Percentiles rank a stretch among this genome's conserved stretches.
Conservation (phyloP, 306 rosid genomes). For the Alnus glutinosa region DNA sequence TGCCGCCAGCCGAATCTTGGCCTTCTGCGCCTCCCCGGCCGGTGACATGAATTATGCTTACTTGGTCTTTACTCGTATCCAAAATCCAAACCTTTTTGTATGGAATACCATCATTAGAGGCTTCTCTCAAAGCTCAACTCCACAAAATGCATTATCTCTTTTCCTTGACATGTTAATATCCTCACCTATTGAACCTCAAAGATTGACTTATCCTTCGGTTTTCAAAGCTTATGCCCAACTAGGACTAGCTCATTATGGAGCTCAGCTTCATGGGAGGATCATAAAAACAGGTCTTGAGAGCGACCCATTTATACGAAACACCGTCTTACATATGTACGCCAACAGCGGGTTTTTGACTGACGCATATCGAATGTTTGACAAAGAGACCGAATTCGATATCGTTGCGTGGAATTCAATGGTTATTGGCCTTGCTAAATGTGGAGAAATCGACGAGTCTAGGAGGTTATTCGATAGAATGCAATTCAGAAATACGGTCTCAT, state of each 20-base stretch:
- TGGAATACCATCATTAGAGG: constrained; percentile 87
- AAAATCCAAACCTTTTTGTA: constrained; percentile 56
- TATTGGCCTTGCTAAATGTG: constrained; percentile 72
- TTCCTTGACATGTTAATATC: constrained; percentile 70
- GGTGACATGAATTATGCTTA: constrained; percentile 77
- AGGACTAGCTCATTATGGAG: constrained; percentile 57
- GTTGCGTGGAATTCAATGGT: constrained; percentile 86
- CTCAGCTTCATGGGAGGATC: constrained; percentile 88
- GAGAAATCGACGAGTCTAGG: constrained; percentile 61
- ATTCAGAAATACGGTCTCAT: constrained; percentile 51
- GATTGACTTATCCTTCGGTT: constrained; percentile 79
- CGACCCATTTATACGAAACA: constrained; percentile 60
- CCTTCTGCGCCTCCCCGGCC: constrained; percentile 61
- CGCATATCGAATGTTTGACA: constrained; percentile 56
- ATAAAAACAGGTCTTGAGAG: constrained; percentile 53
- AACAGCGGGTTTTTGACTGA: constrained; percentile 65
- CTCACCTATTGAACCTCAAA: constrained; percentile 51
- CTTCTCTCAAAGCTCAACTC: constrained; percentile 70
- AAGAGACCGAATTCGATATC: constrained; percentile 46
- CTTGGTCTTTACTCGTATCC: constrained; percentile 52
- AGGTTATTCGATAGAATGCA: constrained; percentile 68
- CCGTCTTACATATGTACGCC: constrained; percentile 65
- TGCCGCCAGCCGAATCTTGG: constrained; percentile 61
- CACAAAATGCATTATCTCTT: constrained; percentile 56
- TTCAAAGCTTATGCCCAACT: constrained; percentile 78